phyloP scores from a whole-genome alignment of 2,329 filamentous ascomycete species.

The Monosporascus sp. region DNA sequence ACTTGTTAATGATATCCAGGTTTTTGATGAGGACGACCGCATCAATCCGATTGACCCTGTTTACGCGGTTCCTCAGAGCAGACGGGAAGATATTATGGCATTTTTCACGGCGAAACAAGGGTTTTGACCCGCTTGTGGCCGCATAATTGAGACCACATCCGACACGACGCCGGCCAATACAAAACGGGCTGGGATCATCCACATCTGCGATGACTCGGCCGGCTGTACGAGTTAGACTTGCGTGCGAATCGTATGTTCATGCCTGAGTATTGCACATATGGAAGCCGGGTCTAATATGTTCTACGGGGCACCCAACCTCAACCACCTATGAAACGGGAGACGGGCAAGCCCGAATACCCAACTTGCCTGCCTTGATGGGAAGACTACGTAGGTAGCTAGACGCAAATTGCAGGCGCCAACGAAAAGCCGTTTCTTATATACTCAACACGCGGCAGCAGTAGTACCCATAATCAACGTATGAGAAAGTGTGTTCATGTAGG shows the following conservation, averaged over 20 bases:
- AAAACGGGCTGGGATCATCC: conserved; percentile 15
- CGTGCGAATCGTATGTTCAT: neutral
- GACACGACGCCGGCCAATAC: conserved; percentile 25
- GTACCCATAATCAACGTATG: neutral
- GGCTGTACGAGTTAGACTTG: conserved; percentile 1
- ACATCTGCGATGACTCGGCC: conserved; percentile 11
- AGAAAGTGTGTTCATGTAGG: neutral
- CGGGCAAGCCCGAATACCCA: neutral
- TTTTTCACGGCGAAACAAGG: conserved; percentile 58
- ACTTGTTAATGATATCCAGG: conserved; percentile 49
- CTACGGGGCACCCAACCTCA: neutral
- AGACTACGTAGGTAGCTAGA: neutral
- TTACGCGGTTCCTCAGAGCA: conserved; percentile 72
- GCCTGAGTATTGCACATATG: neutral
- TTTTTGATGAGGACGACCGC: conserved; percentile 67
- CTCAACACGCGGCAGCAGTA: neutral
- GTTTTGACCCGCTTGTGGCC: conserved; percentile 40
- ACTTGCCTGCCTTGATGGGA: neutral
- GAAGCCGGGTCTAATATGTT: neutral
- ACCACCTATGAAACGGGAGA: neutral
- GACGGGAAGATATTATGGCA: conserved; percentile 56
- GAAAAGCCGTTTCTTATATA: neutral
- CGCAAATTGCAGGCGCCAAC: neutral
- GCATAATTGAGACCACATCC: conserved; percentile 26
- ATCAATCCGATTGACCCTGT: conserved; percentile 73